phyloP scores from a whole-genome alignment of 139 green algal genomes.

The Asterochloris erici region DNA sequence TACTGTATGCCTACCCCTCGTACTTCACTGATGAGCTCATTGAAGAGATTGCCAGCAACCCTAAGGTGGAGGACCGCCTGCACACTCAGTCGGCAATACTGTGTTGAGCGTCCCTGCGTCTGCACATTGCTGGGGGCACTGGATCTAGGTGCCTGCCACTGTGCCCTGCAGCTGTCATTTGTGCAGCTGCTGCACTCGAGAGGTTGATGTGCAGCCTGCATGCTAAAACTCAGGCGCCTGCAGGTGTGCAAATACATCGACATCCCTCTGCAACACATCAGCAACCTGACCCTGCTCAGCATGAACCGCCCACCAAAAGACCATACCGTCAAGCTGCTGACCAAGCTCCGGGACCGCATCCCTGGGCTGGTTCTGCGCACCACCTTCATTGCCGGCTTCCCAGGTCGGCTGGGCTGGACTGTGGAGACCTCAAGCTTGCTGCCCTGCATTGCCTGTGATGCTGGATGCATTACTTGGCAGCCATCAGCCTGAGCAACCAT shows the following conservation, averaged over 20 bases:
- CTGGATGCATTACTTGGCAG: neutral
- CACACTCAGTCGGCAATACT: neutral
- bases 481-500: neutral
- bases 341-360: slow-evolving; percentile 71
- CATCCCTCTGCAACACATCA: slow-evolving; percentile 93
- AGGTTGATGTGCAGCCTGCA: neutral
- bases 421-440: neutral
- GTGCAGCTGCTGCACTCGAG: neutral
- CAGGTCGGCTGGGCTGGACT: slow-evolving; percentile 27
- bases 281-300: slow-evolving; percentile 74
- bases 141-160: neutral
- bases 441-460: neutral
- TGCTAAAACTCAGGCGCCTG: neutral
- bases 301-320: slow-evolving; percentile 82
- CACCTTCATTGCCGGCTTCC: slow-evolving; percentile 89
- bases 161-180: neutral
- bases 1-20: slow-evolving; percentile 87
- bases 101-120: neutral
- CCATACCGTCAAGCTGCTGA: slow-evolving; percentile 68
- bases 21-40: slow-evolving; percentile 79
- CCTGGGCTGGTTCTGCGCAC: slow-evolving; percentile 79
- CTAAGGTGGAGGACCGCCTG: slow-evolving; percentile 47
- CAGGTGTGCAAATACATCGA: slow-evolving; percentile 95
- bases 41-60: slow-evolving; percentile 80
- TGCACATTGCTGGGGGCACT: neutral